A percentile compares a stretch with the other conserved stretches of the same genome.
Evolutionary conservation across 768 basidiomycete species (phyloP).

Genomic region (Pisolithus marmoratus): DNA sequence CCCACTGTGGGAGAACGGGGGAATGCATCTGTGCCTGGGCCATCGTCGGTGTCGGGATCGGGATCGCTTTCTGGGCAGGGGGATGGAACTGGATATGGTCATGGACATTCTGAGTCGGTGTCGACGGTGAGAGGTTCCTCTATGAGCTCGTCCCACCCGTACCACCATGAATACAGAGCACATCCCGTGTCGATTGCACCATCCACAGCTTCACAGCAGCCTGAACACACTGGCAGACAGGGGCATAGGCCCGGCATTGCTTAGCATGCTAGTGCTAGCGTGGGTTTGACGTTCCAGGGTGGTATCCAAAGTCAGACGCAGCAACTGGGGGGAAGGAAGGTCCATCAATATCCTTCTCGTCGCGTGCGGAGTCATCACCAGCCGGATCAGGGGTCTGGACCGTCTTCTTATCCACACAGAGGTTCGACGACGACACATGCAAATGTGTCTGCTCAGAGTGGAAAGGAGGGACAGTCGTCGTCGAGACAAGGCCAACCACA

Average conservation of each 20-base stretch:
- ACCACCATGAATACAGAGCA: background rate
- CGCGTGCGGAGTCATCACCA: background rate
- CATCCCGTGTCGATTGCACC: no score
- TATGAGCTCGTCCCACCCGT: conserved; percentile 1
- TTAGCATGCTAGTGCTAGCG: background rate
- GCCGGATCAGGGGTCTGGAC: background rate
- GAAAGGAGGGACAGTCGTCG: background rate
- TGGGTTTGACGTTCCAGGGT: no score
- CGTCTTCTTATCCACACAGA: background rate
- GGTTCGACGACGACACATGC: background rate
- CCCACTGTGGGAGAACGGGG: background rate
- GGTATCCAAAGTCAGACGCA: background rate
- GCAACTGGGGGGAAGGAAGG: background rate
- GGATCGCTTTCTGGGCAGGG: background rate
- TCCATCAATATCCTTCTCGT: background rate
- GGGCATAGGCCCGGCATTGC: background rate
- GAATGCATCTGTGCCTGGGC: background rate
- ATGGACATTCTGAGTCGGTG: conserved; percentile 19
- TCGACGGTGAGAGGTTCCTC: conserved; percentile 21
- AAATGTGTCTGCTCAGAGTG: background rate
- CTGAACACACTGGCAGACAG: background rate
- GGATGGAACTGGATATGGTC: background rate
- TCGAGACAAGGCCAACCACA: background rate
- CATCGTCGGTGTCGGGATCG: background rate
- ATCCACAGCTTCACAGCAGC: background rate